Evolutionary conservation across 2,329 filamentous ascomycete genomes (phyloP), one percentile per base, ranked within the genome.

Genomic region (Didymella exigua): DNA sequence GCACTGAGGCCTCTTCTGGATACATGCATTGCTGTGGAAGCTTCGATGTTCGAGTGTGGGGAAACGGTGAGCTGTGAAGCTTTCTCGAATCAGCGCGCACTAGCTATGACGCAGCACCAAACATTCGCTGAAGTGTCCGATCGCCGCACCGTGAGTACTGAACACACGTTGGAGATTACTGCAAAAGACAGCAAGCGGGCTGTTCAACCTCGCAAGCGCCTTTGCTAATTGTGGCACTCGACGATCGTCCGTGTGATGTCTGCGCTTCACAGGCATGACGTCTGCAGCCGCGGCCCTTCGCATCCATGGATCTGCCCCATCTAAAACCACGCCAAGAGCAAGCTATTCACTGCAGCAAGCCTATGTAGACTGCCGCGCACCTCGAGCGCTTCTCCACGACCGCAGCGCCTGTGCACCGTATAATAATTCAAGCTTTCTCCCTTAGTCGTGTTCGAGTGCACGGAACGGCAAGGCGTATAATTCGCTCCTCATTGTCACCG

Each of bases 1-100:
- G 50, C 43, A 6, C 46, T 48, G 37, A 51, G 31, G 44, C 49
- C 36, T 31, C 46, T 56, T 23, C 33, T 55, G 40, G 40, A 50
- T 45, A 55, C 30, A 18, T 50, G 54, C 65, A 69, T 70, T 49
- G 56, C 58, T 58, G 49, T 37, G 43, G 62, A 29, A 63, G 61
- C 62, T 60, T 53, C 36, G 46, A 54, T 52, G 49, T 36, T 42
- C 26, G 54, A 49, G 42, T 58, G 47, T 58, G 54, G 61, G 60
- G 59, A 60, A 56, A 29, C 18, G 29, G 24, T 31, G 23, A 52
- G 52, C 56, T 52, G 40, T 38, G 42, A 51, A 41, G 49, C 53
- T 59, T 56, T 54, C 56, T 51, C 54, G 38, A 41, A 43, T 31
- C 45, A 40, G 51, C 29, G 34, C 44, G 41, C 31, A 10, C 33